Base-by-base conservation (phyloP, 2,329 filamentous ascomycete species). In the Monosporascus sp. region DNA sequence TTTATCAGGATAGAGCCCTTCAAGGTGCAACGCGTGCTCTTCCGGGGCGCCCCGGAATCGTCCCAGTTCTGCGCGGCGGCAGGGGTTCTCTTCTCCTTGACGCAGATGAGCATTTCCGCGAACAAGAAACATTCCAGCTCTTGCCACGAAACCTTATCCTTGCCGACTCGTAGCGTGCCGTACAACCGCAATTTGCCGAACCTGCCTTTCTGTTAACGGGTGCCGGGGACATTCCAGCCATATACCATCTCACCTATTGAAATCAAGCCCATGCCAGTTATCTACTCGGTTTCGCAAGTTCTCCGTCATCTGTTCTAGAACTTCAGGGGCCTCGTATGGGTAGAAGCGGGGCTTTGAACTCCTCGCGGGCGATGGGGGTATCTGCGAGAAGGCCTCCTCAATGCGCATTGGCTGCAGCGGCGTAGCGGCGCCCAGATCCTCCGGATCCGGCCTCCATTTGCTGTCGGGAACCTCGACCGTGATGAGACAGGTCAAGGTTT, bases 1-100 rank as follows among this genome's bases (percentile, higher is more conserved):
- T 96, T 97, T 72, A 99, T 97, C 57, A 99, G 77, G 61, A 99
- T 99, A 0, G 94, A 97, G 19, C 94, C 94, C 73, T 99, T 99
- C 43, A 99, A 77, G 0, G 92, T 96, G 76, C 88, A 97, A 58
- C 89, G 84, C 3, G 85, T 84, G 9, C 81, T 77, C 68, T 87
- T 92, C 52, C 80, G 79, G 22, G 79, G 80, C 1, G 77, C 67
- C 5, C 77, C 75, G 19, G 74, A 74, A 51, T 83, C 83, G 49
- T 85, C 87, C 81, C 89, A 92, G 59, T 89, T 83, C 50, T 83
- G 79, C 40, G 80, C 65, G 7, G 77, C 56, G 64, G 77, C 61
- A 9, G 76, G 69, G 8, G 78, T 72, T 74, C 92, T 96, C 81
- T 97, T 97, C 73, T 97, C 94, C 73, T 97, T 99, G 56, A 99